A percentile compares a stretch with the other conserved stretches of the same genome.
phyloP scores from a whole-genome alignment of 345 rosid genomes.

The Sapria himalayana region DNA sequence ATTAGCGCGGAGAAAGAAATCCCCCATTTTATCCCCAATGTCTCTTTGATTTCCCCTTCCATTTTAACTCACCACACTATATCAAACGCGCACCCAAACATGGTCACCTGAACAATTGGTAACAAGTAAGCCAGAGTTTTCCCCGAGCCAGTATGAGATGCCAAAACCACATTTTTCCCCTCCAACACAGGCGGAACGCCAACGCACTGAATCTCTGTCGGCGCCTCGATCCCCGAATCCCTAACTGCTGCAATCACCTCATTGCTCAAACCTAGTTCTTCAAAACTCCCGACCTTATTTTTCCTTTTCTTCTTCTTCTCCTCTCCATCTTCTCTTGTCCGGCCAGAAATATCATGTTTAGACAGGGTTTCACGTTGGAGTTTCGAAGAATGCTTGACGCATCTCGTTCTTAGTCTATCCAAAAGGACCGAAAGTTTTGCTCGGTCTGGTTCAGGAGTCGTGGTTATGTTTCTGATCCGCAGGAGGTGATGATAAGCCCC shows the following conservation, averaged over 20 bases:
- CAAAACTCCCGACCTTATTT: slow-evolving; percentile 31
- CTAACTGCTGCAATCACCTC: slow-evolving; percentile 69
- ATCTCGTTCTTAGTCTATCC: slow-evolving; percentile 57
- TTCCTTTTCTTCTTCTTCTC: slow-evolving; percentile 24
- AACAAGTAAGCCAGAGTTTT: slow-evolving; percentile 78
- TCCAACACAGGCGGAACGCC: slow-evolving; percentile 78
- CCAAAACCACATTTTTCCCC: slow-evolving; percentile 64
- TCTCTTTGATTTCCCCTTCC: no score
- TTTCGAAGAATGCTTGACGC: slow-evolving; percentile 34
- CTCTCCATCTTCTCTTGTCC: slow-evolving; percentile 9
- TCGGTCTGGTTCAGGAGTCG: not conserved
- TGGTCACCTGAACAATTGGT: slow-evolving; percentile 86
- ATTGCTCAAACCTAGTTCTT: slow-evolving; percentile 57
- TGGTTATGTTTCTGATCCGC: no score
- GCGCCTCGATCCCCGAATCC: slow-evolving; percentile 59
- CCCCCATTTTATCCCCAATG: no score
- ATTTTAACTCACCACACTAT: no score
- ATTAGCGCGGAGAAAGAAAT: no score
- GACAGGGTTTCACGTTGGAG: slow-evolving; percentile 10
- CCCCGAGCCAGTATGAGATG: slow-evolving; percentile 92
- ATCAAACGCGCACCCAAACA: no score
- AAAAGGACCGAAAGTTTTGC: slow-evolving; percentile 51
- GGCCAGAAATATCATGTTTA: slow-evolving; percentile 5
- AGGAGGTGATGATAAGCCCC: no score
- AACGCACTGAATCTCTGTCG: slow-evolving; percentile 84